Evolutionary conservation across 1,139 yeast genomes (phyloP).

Genomic region (Kodamaea arcana): DNA sequence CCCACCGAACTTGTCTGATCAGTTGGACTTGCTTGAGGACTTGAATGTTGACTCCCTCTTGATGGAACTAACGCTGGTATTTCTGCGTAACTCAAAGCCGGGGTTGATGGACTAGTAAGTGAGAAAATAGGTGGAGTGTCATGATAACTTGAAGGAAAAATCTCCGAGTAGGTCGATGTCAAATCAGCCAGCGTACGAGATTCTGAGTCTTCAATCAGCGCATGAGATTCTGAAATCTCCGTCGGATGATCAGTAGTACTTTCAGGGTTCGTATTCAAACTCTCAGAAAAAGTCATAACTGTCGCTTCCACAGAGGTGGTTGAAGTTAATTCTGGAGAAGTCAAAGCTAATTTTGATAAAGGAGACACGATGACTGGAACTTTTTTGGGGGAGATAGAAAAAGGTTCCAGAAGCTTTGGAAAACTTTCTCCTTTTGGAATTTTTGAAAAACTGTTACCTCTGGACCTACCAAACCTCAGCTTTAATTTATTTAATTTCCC

Average conservation of each 20-base stretch:
- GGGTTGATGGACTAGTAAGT: background rate
- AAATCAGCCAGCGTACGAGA: too few relatives aligned
- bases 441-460: background rate
- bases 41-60: background rate
- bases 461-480: conserved; percentile 6
- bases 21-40: background rate
- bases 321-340: background rate
- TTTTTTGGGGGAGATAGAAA: background rate
- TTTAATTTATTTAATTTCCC: conserved; percentile 21
- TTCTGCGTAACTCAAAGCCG: background rate
- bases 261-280: too few relatives aligned
- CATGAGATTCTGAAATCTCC: too few relatives aligned
- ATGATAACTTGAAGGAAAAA: background rate
- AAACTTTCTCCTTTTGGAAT: background rate
- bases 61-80: background rate
- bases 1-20: too few relatives aligned
- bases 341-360: background rate
- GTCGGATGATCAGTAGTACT: too few relatives aligned
- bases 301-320: background rate
- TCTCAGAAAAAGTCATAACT: background rate
- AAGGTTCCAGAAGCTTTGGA: background rate
- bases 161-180: too few relatives aligned
- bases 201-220: too few relatives aligned
- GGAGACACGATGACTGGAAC: background rate
- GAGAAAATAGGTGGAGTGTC: background rate